Evolutionary conservation across 2,329 filamentous ascomycete genomes (phyloP), one percentile per base, ranked within the genome.

Genomic region (Fusarium marasasianum): DNA sequence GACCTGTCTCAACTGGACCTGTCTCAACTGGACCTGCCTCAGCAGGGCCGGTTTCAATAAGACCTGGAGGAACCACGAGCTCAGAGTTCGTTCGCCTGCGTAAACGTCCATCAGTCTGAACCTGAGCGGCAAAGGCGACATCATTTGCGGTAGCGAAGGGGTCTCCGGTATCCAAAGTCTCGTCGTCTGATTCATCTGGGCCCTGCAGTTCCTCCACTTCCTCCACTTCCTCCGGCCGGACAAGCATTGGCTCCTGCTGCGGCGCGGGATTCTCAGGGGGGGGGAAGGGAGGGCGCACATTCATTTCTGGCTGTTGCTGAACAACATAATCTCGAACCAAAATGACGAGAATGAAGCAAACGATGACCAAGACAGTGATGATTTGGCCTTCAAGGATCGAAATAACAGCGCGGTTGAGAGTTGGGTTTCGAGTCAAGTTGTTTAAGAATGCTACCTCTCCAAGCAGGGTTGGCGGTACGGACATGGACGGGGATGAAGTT

Each of bases 261-360:
- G 64, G 69, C 6, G 79, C 69, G 9, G 79, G 77, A 38, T 82
- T 79, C 41, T 81, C 82, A 20, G 78, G 78, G 13, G 85, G 88
- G 17, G 88, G 90, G 78, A 91, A 89, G 8, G 89, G 89, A 14
- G 88, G 92, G 1, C 91, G 92, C 86, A 96, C 92, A 78, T 97
- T 97, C 76, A 96, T 92, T 73, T 95, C 92, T 10, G 96, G 96
- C 80, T 99, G 96, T 81, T 99, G 96, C 81, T 99, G 96, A 15
- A 99, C 95, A 57, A 99, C 96, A 89, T 98, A 99, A 84, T 99
- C 96, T 53, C 97, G 88, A 53, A 99, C 98, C 8, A 99, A 84
- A 76, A 99, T 99, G 47, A 99, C 91, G n/a, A 99, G 85, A 67
- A 99, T 98, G 82, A 98, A 99, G 66, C 93, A 95, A 50, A 98